Evolutionary conservation across 805 yeast genomes (phyloP).

Genomic region (Saccharomycopsis sp.): DNA sequence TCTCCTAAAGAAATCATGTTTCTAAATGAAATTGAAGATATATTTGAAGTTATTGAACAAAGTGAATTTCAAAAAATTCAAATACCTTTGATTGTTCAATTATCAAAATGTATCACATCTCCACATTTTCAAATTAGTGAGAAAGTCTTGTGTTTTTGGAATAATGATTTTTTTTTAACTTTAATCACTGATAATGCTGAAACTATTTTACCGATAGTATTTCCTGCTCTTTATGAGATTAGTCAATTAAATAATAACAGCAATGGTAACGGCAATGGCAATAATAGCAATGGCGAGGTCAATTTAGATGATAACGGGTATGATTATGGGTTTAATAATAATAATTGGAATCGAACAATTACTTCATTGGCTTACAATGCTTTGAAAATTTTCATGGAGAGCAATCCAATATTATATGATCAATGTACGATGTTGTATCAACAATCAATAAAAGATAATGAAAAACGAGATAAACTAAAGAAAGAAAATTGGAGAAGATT

Average conservation of each 20-base stretch:
- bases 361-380: constrained; percentile 89
- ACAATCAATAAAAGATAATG: constrained; percentile 69
- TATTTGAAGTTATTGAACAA: constrained; percentile 93
- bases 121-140: constrained; percentile 98
- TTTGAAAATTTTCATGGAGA: constrained; percentile 83
- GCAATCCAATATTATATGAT: constrained; percentile 84
- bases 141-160: constrained; percentile 89
- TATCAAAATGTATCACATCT: constrained; percentile 87
- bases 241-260: constrained; percentile 34
- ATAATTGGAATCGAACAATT: constrained; percentile 90
- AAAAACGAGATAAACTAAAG: constrained; percentile 52
- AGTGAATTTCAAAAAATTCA: constrained; percentile 85
- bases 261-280: background rate
- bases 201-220: constrained; percentile 84
- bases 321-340: constrained; percentile 23
- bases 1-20: constrained; percentile 96
- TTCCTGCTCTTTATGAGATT: constrained; percentile 82
- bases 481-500: constrained; percentile 65
- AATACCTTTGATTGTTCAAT: constrained; percentile 87
- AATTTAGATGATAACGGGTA: constrained; percentile 24
- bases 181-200: constrained; percentile 89
- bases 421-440: constrained; percentile 86
- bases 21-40: constrained; percentile 91
- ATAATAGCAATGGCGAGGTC: constrained; percentile 1
- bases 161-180: constrained; percentile 86